Conservation (phyloP, 1,139 yeast species). For the Pichia sp. region DNA sequence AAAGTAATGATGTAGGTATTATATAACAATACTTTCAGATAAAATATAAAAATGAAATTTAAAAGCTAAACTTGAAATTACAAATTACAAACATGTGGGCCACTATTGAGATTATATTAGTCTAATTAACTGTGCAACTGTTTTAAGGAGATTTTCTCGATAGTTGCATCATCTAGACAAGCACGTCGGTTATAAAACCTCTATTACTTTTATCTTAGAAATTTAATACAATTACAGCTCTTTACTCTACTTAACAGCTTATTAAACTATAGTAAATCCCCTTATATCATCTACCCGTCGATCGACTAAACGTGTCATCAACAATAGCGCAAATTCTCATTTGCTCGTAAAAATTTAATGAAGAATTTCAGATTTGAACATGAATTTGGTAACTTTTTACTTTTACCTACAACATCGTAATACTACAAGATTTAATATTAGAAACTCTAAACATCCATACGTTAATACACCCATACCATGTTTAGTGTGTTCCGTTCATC, state of each 20-base stretch:
- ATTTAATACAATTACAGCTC: too few relatives aligned
- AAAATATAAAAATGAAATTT: too few relatives aligned
- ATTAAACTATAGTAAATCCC: background rate
- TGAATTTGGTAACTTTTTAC: background rate
- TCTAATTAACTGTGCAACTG: too few relatives aligned
- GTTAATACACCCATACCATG: background rate
- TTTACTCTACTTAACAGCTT: too few relatives aligned
- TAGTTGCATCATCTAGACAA: too few relatives aligned
- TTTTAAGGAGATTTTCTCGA: too few relatives aligned
- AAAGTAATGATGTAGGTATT: background rate
- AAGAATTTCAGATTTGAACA: background rate
- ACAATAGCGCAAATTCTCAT: background rate
- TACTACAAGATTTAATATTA: too few relatives aligned
- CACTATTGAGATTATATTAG: background rate
- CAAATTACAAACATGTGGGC: background rate
- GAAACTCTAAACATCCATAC: background rate
- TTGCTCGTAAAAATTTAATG: background rate
- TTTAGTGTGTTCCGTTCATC: conserved; percentile 5
- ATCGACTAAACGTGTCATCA: background rate
- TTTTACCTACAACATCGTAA: too few relatives aligned
- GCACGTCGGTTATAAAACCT: too few relatives aligned
- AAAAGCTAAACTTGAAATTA: too few relatives aligned
- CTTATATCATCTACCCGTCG: background rate
- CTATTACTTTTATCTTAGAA: too few relatives aligned
- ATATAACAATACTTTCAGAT: background rate